These are phyloP conservation scores for Camellia sinensis DNA, from an alignment of 148 eudicot genomes.

Conservation along the genomic window DNA sequence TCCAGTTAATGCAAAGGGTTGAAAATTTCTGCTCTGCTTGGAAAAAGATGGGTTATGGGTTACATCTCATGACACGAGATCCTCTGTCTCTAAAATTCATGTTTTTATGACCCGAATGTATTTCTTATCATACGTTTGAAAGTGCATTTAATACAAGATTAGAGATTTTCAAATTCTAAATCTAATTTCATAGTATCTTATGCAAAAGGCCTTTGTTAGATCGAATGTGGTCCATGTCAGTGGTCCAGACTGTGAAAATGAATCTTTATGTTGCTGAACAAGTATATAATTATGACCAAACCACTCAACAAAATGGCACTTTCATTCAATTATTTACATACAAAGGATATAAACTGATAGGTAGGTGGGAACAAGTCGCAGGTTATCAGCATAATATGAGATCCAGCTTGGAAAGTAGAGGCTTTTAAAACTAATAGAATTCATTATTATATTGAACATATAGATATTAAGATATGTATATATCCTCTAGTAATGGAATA, in stretches of 20 bases:
- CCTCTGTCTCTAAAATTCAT: too few relatives aligned
- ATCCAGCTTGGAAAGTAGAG: constrained; percentile 6
- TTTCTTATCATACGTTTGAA: too few relatives aligned
- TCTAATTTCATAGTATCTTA: too few relatives aligned
- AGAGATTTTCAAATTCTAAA: too few relatives aligned
- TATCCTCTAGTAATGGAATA: neutral
- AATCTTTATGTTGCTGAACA: neutral
- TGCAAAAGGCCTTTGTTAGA: too few relatives aligned
- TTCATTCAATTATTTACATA: neutral
- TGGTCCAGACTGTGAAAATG: too few relatives aligned
- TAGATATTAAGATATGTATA: neutral
- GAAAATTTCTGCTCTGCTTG: neutral
- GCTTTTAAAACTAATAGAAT: constrained; percentile 7
- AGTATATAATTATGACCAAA: neutral
- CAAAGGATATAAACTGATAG: neutral
- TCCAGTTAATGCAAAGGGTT: neutral
- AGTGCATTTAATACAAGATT: too few relatives aligned
- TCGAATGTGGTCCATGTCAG: too few relatives aligned
- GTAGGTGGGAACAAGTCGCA: neutral
- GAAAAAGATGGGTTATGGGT: neutral
- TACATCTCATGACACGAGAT: too few relatives aligned
- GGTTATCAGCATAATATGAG: constrained; percentile 11
- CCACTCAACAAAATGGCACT: neutral
- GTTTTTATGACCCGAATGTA: too few relatives aligned
- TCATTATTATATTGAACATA: neutral